Evolutionary conservation across 371 early-diverging fungal genomes (phyloP).

Genomic region (Mucor lusitanicus): DNA sequence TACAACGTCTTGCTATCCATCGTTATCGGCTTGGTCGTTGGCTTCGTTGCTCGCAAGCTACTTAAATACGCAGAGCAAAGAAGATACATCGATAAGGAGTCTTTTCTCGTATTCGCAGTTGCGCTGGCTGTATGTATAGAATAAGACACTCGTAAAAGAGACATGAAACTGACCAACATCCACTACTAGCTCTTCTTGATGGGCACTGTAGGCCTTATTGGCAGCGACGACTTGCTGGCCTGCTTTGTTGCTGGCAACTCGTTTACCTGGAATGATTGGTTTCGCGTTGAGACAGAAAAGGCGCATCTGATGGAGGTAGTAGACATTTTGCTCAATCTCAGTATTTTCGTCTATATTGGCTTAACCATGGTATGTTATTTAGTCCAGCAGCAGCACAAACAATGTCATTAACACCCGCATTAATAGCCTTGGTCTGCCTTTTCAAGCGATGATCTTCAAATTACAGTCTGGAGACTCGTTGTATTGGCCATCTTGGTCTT

Average conservation of each 20-base stretch:
- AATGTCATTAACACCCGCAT: not conserved
- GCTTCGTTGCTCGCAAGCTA: slow-evolving; percentile 69
- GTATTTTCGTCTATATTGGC: slow-evolving; percentile 93
- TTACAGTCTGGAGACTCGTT: slow-evolving; percentile 67
- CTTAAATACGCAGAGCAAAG: slow-evolving; percentile 69
- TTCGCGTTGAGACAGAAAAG: slow-evolving; percentile 76
- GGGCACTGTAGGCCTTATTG: slow-evolving; percentile 76
- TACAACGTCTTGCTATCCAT: slow-evolving; percentile 78
- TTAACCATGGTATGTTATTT: slow-evolving; percentile 57
- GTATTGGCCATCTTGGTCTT: slow-evolving; percentile 72
- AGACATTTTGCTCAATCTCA: slow-evolving; percentile 83
- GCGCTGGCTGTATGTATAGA: slow-evolving; percentile 70
- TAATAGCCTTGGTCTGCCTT: slow-evolving; percentile 69
- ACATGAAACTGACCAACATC: not conserved
- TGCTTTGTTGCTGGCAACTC: slow-evolving; percentile 90
- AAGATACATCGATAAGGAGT: slow-evolving; percentile 87
- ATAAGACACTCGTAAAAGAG: not conserved
- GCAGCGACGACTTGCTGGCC: slow-evolving; percentile 90
- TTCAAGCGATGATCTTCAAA: slow-evolving; percentile 30
- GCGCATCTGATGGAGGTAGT: slow-evolving; percentile 84
- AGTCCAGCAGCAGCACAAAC: not conserved
- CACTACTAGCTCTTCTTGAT: slow-evolving; percentile 63
- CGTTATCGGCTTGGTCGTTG: slow-evolving; percentile 80
- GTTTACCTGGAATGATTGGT: slow-evolving; percentile 92
- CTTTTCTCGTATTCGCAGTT: slow-evolving; percentile 85